Base-by-base conservation (phyloP, 2,329 filamentous ascomycete genomes). In the Aspergillus sp. region DNA sequence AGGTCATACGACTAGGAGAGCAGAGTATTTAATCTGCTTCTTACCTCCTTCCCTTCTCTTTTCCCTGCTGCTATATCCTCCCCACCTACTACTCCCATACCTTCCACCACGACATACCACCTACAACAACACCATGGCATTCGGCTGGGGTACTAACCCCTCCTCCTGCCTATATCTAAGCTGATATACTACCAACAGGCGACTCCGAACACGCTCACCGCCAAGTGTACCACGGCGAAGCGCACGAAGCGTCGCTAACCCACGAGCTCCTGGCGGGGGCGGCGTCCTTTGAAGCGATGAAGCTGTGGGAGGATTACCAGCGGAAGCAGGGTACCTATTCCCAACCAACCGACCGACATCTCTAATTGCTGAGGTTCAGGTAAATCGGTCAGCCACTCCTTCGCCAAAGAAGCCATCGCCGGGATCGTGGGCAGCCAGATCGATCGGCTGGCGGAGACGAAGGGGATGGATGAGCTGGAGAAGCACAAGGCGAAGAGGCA, bases 261-360 rank as follows among this genome's bases (percentile, higher is more conserved):
- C 83, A 89, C 63, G 82, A 91, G 66, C 53, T 84, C 29, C 56
- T 88, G 35, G 82, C 78, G 43, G 82, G 82, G 41, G 84, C 77
- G 36, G 83, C 82, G 36, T 76, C 80, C 41, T 89, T 89, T 55
- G 79, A 75, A 43, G 84, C 78, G 49, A 82, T 89, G 73, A 86
- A 86, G 69, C 67, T 78, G 14, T 88, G 78, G 50, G 82, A 88
- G 63, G 78, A 86, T 58, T 68, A 74, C 49, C 80, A 86, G 66
- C 78, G 80, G 51, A 67, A 63, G 35, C 68, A 83, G 56, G 82
- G 78, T 77, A 65, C n/a, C n/a, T n/a, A n/a, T n/a, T n/a, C n/a
- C n/a, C n/a, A n/a, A n/a, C 32, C 11, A 15, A 37, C 27, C 3
- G 12, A 24, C 4, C 4, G 19, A 25, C 4, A 15, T 17, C n/a